Conservation (phyloP, 179 eudicot genomes). For the Silene coronaria region DNA sequence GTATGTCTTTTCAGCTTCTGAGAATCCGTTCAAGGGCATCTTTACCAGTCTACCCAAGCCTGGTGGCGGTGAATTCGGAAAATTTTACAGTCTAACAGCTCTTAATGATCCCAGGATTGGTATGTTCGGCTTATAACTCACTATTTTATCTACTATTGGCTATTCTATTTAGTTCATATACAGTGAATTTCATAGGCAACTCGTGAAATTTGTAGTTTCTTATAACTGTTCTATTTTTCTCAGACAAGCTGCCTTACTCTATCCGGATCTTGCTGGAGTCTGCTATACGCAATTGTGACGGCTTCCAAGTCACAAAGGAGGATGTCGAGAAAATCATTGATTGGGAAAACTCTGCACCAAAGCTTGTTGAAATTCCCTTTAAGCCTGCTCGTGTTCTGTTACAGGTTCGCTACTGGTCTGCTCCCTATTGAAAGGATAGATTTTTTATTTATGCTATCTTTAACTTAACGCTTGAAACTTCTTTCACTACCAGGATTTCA, state of each 20-base stretch:
- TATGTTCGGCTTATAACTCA: slow-evolving; percentile 21
- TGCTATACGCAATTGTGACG: slow-evolving; percentile 85
- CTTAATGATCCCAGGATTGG: slow-evolving; percentile 93
- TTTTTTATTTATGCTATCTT: not conserved
- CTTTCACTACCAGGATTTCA: slow-evolving; percentile 55
- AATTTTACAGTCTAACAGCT: slow-evolving; percentile 87
- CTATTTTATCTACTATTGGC: not conserved
- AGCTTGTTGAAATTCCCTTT: slow-evolving; percentile 78
- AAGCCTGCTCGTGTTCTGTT: slow-evolving; percentile 87
- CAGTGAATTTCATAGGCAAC: not conserved
- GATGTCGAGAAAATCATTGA: slow-evolving; percentile 91
- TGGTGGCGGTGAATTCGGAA: slow-evolving; percentile 98
- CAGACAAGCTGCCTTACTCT: slow-evolving; percentile 76
- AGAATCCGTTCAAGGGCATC: slow-evolving; percentile 79
- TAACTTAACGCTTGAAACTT: not conserved
- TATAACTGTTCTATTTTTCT: not conserved
- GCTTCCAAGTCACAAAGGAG: slow-evolving; percentile 66
- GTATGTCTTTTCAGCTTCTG: slow-evolving; percentile 54
- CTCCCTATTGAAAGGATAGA: not conserved
- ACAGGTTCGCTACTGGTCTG: slow-evolving; percentile 38
- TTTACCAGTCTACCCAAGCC: slow-evolving; percentile 84
- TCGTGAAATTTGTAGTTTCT: not conserved
- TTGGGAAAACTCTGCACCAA: slow-evolving; percentile 84
- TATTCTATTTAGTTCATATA: not conserved
- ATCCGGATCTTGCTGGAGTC: slow-evolving; percentile 80